These are phyloP conservation scores for Dissophora globulifera DNA, from an alignment of 192 early-diverging fungal genomes.

Conservation along the genomic window DNA sequence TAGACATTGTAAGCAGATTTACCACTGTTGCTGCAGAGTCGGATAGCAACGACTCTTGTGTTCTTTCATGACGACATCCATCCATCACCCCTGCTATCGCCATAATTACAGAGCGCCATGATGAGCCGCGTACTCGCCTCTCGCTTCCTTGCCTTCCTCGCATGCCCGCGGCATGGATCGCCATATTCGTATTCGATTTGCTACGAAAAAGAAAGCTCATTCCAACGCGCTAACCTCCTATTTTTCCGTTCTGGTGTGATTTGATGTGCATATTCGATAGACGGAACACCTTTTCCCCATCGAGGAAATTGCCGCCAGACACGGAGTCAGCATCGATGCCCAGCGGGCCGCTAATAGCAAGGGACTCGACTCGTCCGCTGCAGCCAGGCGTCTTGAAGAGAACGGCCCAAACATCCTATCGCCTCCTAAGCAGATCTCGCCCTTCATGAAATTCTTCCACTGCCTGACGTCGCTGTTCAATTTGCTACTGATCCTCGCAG, in stretches of 20 bases:
- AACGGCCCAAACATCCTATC: constrained; percentile 89
- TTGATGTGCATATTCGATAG: constrained; percentile 26
- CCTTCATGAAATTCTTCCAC: constrained; percentile 79
- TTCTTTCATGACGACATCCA: background rate
- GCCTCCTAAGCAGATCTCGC: constrained; percentile 86
- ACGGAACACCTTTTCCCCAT: constrained; percentile 61
- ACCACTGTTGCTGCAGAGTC: too few relatives aligned
- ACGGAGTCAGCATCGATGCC: constrained; percentile 59
- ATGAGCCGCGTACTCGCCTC: too few relatives aligned
- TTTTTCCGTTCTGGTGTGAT: too few relatives aligned
- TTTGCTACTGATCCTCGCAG: constrained; percentile 84
- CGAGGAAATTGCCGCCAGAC: constrained; percentile 57
- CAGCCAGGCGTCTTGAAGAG: constrained; percentile 68
- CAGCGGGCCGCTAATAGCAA: constrained; percentile 72
- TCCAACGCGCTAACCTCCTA: too few relatives aligned
- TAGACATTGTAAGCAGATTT: constrained; percentile 63
- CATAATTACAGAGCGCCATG: too few relatives aligned
- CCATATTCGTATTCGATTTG: too few relatives aligned
- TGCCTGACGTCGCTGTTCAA: constrained; percentile 88
- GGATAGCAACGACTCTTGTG: too few relatives aligned
- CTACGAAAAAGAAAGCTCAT: too few relatives aligned
- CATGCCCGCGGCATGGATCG: too few relatives aligned
- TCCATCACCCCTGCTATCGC: too few relatives aligned
- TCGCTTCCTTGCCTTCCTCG: background rate
- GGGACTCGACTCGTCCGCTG: constrained; percentile 74